Conservation (phyloP, 805 yeast species). For the Yarrowia keelungensis region DNA sequence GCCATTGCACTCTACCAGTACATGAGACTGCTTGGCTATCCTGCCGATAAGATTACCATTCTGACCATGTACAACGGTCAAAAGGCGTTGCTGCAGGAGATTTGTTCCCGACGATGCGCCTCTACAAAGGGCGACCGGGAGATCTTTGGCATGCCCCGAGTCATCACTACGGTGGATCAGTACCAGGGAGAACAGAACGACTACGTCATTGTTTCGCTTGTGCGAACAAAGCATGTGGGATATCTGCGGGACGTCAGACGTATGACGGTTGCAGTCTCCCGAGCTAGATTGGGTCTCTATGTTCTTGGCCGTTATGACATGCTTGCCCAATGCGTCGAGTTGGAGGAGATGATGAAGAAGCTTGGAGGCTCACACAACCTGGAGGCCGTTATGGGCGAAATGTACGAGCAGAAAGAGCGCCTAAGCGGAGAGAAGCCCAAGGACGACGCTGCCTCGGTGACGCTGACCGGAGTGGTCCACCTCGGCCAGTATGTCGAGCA, state of each 20-base stretch:
- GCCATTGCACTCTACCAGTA: conserved; percentile 57
- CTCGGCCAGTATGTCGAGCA: conserved; percentile 40
- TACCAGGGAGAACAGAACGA: conserved; percentile 48
- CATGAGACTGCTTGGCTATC: conserved; percentile 56
- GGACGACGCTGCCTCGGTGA: conserved; percentile 23
- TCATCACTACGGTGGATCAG: conserved; percentile 48
- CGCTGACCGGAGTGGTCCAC: conserved; percentile 39
- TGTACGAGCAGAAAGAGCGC: conserved; percentile 32
- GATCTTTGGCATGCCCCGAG: conserved; percentile 48
- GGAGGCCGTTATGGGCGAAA: conserved; percentile 34
- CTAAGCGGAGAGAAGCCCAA: conserved; percentile 1
- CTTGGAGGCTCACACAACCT: conserved; percentile 26
- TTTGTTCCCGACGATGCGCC: conserved; percentile 50
- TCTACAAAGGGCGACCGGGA: conserved; percentile 1
- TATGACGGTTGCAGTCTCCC: conserved; percentile 47
- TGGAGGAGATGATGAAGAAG: conserved; percentile 39
- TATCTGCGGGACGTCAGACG: conserved; percentile 44
- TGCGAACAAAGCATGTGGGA: conserved; percentile 48
- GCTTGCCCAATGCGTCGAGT: conserved; percentile 40
- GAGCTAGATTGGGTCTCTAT: conserved; percentile 51
- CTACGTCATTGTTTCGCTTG: conserved; percentile 51
- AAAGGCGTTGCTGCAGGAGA: conserved; percentile 53
- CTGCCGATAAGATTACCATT: conserved; percentile 52
- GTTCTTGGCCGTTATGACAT: conserved; percentile 46
- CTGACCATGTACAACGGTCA: conserved; percentile 55